Evolutionary conservation across 768 basidiomycete genomes (phyloP).

Genomic region (Serpula lacrymans): DNA sequence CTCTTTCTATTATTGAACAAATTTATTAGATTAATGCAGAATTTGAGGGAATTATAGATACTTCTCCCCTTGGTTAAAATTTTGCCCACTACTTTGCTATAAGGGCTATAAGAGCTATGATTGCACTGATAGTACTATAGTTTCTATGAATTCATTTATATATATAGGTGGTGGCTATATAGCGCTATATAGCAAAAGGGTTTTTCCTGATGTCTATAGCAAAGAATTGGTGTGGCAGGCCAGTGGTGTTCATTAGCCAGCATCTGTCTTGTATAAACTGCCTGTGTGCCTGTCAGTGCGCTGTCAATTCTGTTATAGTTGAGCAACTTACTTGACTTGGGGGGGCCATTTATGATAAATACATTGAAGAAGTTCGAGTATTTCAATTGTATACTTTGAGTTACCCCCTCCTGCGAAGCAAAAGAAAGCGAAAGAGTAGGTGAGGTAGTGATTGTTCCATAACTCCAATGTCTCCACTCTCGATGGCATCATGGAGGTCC

Average conservation of each 20-base stretch:
- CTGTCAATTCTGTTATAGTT: not conserved
- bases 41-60: no score
- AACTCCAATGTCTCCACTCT: constrained; percentile 18
- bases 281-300: no score
- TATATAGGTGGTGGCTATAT: no score
- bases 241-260: constrained; percentile 31
- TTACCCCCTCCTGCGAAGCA: no score
- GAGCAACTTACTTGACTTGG: constrained; percentile 22
- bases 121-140: no score
- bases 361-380: constrained; percentile 23
- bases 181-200: no score
- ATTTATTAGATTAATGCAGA: no score
- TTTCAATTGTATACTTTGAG: constrained; percentile 22
- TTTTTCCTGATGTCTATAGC: constrained; percentile 32
- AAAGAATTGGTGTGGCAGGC: constrained; percentile 16
- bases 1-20: no score
- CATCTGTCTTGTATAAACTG: no score
- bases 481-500: constrained; percentile 31
- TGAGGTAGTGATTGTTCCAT: constrained; percentile 21
- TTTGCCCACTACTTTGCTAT: constrained; percentile 32
- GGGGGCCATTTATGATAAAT: constrained; percentile 25
- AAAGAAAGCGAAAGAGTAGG: constrained; percentile 21
- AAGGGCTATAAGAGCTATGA: no score
- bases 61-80: constrained; percentile 35
- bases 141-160: no score